Evolutionary conservation across 2,329 filamentous ascomycete genomes (phyloP).

Genomic region (Sporothrix variecibatus): DNA sequence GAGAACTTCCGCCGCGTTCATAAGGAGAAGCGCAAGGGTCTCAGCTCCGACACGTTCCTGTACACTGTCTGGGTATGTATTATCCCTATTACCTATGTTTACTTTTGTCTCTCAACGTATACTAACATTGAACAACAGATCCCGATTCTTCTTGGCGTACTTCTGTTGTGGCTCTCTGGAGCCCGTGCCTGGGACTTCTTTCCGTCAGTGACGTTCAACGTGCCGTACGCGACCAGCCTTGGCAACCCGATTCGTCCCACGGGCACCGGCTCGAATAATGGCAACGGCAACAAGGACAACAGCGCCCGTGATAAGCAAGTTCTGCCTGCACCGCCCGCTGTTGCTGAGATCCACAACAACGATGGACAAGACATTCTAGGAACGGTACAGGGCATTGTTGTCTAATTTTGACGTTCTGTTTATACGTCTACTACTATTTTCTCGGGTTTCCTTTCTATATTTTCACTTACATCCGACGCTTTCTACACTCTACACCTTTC

Average conservation of each 20-base stretch:
- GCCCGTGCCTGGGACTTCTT: slow-evolving; percentile 30
- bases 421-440: background rate
- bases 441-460: background rate
- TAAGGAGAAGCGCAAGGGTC: slow-evolving; percentile 62
- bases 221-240: slow-evolving; percentile 31
- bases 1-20: slow-evolving; percentile 63
- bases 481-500: background rate
- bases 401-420: background rate
- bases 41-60: slow-evolving; percentile 65
- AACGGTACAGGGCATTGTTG: slow-evolving; percentile 7
- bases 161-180: slow-evolving; percentile 31
- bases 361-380: slow-evolving; percentile 15
- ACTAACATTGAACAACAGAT: slow-evolving; percentile 25
- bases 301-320: slow-evolving; percentile 4
- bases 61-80: slow-evolving; percentile 67
- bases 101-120: background rate
- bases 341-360: slow-evolving; percentile 16
- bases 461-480: background rate
- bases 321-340: slow-evolving; percentile 15
- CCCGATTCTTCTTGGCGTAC: slow-evolving; percentile 31
- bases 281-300: background rate
- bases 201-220: slow-evolving; percentile 30
- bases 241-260: slow-evolving; percentile 24
- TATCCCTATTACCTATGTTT: too few species aligned
- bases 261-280: background rate